Evolutionary conservation across 345 rosid species (phyloP).

Genomic region (Xanthoceras sorbifolium): DNA sequence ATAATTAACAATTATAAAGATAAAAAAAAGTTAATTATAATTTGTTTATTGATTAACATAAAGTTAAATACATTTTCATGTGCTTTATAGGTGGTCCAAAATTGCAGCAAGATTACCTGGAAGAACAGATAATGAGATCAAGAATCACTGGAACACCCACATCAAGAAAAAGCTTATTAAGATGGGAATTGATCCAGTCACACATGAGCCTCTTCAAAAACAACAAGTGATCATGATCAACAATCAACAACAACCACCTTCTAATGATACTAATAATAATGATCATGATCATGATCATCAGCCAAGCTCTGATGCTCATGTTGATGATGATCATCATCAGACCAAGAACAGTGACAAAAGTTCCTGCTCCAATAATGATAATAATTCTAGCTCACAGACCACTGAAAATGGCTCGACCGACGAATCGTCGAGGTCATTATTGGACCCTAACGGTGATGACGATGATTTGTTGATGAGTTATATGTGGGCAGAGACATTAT

Average conservation of each 20-base stretch:
- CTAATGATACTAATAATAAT: background rate
- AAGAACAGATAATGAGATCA: slow-evolving; percentile 88
- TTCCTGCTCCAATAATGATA: slow-evolving; percentile 19
- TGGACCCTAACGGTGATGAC: background rate
- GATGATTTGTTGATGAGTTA: slow-evolving; percentile 29
- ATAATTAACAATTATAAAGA: too few relatives aligned
- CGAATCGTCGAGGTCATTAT: slow-evolving; percentile 6
- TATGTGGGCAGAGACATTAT: slow-evolving; percentile 40
- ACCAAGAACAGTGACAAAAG: background rate
- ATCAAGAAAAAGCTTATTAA: slow-evolving; percentile 75
- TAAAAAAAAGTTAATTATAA: background rate
- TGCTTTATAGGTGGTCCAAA: slow-evolving; percentile 74
- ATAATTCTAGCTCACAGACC: slow-evolving; percentile 18
- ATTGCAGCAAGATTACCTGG: slow-evolving; percentile 77
- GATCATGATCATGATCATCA: background rate
- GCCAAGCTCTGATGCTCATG: background rate
- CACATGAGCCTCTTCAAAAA: slow-evolving; percentile 49
- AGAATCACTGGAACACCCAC: slow-evolving; percentile 85
- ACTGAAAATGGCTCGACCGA: slow-evolving; percentile 21
- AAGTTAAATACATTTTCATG: background rate
- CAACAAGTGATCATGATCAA: background rate
- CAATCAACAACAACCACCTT: slow-evolving; percentile 11
- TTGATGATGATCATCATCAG: background rate
- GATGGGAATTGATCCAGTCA: slow-evolving; percentile 78
- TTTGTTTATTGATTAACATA: background rate